Evolutionary conservation across 164 flowering plant species (phyloP), one percentile per base, ranked within the genome.

Genomic region (Stephania yunnanensis): DNA sequence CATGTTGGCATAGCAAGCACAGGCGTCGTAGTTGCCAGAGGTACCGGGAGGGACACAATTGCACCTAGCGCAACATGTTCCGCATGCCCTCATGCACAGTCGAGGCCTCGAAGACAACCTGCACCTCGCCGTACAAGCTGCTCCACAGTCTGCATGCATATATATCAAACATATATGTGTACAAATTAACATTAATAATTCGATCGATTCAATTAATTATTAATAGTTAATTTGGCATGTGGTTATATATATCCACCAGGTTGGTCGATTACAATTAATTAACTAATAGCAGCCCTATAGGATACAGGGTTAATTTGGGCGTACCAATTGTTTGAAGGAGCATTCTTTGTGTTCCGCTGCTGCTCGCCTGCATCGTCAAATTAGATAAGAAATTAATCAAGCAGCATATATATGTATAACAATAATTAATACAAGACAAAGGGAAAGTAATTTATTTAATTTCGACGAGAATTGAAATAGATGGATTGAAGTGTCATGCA

Each of bases 1-100:
- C 82, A 74, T 15, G 74, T 68, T 77, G 64, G 79, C 80, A 48
- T 82, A 84, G 74, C 86, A 84, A 15, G 84, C 72, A 22, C 86
- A 82, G 68, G 63, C 42, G 10, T 80, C 81, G 0, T 30, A 12
- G 80, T 84, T 78, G 71, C 85, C 86, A 8, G 77, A 76, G 13
- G 86, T 84, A 52, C 86, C 86, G 5, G 86, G 74, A 11, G 86
- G 86, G 20, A 84, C 86, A 68, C 85, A 84, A 45, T 69, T 70
- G 79, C 86, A 84, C 68, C 78, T 69, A 2, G 29, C 36, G 68
- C 86, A 84, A 77, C 86, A 84, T 1, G 81, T 84, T 68, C 84
- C 82, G n/a, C 86, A 84, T 12, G 84, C 83, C 72, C 85, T 76
- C 61, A 72, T 80, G 79, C 86, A 84, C 10, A 80, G 68, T 0